A percentile compares a stretch with the other conserved stretches of the same genome.
Conservation (phyloP, 1,139 yeast species). For the Blastobotrys ciferrii region DNA sequence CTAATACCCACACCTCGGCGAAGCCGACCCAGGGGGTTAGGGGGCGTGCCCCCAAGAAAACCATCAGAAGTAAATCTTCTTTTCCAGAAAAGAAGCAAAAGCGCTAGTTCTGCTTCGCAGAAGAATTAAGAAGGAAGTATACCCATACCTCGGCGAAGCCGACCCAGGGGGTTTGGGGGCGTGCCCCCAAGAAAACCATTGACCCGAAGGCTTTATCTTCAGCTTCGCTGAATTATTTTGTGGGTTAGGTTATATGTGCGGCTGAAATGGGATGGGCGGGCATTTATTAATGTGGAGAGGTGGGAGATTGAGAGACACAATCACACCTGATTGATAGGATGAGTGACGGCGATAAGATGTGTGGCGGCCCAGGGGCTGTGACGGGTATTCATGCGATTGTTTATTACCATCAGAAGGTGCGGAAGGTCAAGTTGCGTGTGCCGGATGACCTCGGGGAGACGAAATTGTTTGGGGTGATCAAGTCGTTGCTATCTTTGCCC, state of each 20-base stretch:
- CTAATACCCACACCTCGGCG: no score
- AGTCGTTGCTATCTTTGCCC: constrained; percentile 10
- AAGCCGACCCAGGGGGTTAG: no score
- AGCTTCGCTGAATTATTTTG: background rate
- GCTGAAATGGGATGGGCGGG: background rate
- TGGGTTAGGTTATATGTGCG: background rate
- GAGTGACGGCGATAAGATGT: background rate
- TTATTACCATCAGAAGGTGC: constrained; percentile 11
- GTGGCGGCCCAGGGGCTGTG: background rate
- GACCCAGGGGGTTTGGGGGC: no score
- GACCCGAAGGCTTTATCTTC: no score
- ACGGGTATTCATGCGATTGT: constrained; percentile 9
- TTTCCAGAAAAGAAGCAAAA: no score
- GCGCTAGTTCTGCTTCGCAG: no score
- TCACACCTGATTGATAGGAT: background rate
- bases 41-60: no score
- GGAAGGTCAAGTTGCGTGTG: constrained; percentile 12
- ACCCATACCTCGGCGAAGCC: no score
- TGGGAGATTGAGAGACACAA: background rate
- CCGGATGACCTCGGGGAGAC: constrained; percentile 18
- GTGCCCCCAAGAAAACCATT: no score
- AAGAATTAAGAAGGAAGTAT: no score
- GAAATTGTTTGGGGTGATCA: constrained; percentile 13
- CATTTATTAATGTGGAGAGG: background rate
- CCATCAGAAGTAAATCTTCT: no score